Evolutionary conservation across 768 basidiomycete species (phyloP).

Genomic region (Royoungia palumana): DNA sequence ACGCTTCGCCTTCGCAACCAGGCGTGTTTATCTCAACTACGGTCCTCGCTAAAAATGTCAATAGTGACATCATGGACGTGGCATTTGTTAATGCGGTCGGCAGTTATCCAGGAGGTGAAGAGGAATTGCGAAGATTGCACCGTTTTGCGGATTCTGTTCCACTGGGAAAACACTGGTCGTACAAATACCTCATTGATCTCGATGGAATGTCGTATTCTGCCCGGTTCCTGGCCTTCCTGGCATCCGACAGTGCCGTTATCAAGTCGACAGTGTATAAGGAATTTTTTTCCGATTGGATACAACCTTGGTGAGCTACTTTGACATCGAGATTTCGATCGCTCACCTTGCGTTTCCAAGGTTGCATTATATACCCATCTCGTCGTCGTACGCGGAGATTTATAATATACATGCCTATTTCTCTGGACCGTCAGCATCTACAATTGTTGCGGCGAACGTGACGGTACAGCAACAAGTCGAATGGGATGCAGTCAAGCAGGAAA

Average conservation of each 20-base stretch:
- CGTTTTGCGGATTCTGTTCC: slow-evolving; percentile 74
- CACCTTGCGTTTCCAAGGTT: slow-evolving; percentile 50
- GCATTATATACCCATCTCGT: slow-evolving; percentile 90
- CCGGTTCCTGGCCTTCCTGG: slow-evolving; percentile 79
- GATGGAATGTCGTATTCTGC: slow-evolving; percentile 97
- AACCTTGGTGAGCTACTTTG: slow-evolving; percentile 65
- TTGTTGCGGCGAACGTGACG: slow-evolving; percentile 53
- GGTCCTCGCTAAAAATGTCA: slow-evolving; percentile 60
- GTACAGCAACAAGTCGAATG: slow-evolving; percentile 27
- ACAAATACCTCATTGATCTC: slow-evolving; percentile 89
- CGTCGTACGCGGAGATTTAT: slow-evolving; percentile 87
- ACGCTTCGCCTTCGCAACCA: slow-evolving; percentile 61
- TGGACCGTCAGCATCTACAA: slow-evolving; percentile 63
- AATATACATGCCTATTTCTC: slow-evolving; percentile 93
- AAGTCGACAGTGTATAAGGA: slow-evolving; percentile 92
- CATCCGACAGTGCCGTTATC: slow-evolving; percentile 84
- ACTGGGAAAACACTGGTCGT: slow-evolving; percentile 84
- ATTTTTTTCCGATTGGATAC: slow-evolving; percentile 87
- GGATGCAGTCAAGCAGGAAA: slow-evolving; percentile 44
- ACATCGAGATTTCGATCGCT: background rate
- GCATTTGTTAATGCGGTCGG: slow-evolving; percentile 81
- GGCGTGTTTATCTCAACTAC: slow-evolving; percentile 56
- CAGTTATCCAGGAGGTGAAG: slow-evolving; percentile 73
- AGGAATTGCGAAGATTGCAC: slow-evolving; percentile 59
- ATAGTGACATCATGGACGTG: slow-evolving; percentile 80